phyloP scores from a whole-genome alignment of 208 protist genomes.

The Wallacemonas collosoma region DNA sequence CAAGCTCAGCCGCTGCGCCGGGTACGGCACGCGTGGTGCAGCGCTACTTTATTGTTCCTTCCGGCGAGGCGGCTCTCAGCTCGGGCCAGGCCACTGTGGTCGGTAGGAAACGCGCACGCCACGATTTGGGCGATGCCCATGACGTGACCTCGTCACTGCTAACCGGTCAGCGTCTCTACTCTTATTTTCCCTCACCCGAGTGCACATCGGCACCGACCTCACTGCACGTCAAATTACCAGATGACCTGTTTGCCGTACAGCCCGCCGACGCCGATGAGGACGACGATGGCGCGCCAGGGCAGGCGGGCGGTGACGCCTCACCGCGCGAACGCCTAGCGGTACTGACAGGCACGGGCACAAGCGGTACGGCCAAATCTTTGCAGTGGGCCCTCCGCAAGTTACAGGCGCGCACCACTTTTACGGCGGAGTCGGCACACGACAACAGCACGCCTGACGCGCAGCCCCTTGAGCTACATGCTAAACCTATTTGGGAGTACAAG shows the following conservation, averaged over 20 bases:
- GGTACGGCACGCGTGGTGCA: background rate
- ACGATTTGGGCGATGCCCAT: background rate
- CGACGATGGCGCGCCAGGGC: background rate
- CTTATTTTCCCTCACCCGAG: conserved; percentile 30
- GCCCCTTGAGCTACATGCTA: conserved; percentile 18
- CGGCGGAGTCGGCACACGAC: background rate
- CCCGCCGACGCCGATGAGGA: conserved; percentile 7
- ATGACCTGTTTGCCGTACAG: conserved; percentile 26
- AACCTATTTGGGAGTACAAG: conserved; percentile 39
- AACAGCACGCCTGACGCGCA: background rate
- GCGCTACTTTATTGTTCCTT: conserved; percentile 10
- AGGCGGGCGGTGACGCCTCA: background rate
- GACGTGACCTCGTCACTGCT: background rate
- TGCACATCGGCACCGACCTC: conserved; percentile 21
- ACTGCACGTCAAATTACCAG: conserved; percentile 19
- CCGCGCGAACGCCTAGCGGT: background rate
- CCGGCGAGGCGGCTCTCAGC: background rate
- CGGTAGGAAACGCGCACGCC: background rate
- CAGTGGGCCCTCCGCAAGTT: conserved; percentile 6
- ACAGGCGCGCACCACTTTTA: background rate
- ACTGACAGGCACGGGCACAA: background rate
- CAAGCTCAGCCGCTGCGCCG: background rate
- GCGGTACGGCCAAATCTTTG: background rate
- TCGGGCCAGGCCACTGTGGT: background rate
- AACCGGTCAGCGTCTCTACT: conserved; percentile 24